These are phyloP conservation scores for Acanthamoeba culbertsoni DNA, from an alignment of 208 protist genomes.

Conservation along the genomic window DNA sequence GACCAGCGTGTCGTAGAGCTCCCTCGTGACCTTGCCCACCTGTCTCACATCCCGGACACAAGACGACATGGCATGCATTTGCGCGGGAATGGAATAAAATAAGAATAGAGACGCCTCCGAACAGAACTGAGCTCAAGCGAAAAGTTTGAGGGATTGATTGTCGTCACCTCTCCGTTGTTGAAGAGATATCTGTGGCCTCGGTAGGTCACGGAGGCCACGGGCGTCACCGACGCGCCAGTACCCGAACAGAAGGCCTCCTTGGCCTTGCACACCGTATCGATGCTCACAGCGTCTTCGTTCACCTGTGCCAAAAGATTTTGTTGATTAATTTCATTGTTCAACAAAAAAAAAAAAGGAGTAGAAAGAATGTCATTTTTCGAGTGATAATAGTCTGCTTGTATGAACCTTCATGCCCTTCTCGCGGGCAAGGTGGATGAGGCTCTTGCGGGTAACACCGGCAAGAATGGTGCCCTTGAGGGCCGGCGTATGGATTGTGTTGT, in stretches of 20 bases:
- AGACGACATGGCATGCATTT: background rate
- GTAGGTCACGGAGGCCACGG: constrained; percentile 44
- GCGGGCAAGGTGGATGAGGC: constrained; percentile 45
- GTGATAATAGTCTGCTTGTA: no score
- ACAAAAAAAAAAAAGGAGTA: background rate
- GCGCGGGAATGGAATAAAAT: background rate
- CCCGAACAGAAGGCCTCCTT: constrained; percentile 58
- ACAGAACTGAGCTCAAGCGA: background rate
- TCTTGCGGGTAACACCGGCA: constrained; percentile 45
- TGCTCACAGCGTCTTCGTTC: background rate
- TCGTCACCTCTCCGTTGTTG: constrained; percentile 5
- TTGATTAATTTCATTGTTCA: background rate
- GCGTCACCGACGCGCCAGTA: constrained; percentile 54
- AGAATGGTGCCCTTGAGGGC: constrained; percentile 37
- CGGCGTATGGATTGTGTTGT: constrained; percentile 37
- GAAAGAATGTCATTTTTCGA: no score
- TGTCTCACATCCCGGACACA: background rate
- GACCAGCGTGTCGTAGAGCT: constrained; percentile 56
- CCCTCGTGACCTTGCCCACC: constrained; percentile 43
- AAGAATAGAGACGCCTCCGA: background rate
- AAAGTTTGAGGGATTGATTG: background rate
- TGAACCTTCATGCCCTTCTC: constrained; percentile 28
- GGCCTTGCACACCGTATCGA: constrained; percentile 32
- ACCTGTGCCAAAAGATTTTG: constrained; percentile 23
- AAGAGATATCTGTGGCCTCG: constrained; percentile 32